Conservation (phyloP, 2,329 filamentous ascomycete species). For the Purpureocillium takamizusanense region DNA sequence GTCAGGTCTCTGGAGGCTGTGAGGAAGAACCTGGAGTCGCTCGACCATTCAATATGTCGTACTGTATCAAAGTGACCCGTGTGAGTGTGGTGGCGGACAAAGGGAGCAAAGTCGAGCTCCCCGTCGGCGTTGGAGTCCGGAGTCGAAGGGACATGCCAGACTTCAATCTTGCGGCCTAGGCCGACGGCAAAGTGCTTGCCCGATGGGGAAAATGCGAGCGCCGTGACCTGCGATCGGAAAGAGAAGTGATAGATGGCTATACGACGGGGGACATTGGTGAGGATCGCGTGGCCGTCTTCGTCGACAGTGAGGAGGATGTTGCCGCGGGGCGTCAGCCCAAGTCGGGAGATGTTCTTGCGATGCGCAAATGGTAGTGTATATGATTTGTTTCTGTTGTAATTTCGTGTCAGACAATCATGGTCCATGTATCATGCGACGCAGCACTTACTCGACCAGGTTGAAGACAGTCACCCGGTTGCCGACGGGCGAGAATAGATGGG, state of each 20-base stretch:
- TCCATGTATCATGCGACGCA: background rate
- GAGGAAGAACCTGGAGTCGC: conserved; percentile 90
- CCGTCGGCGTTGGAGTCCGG: conserved; percentile 71
- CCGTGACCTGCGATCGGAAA: conserved; percentile 75
- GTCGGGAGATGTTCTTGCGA: conserved; percentile 81
- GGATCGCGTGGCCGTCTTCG: conserved; percentile 85
- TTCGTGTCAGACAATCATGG: conserved; percentile 7
- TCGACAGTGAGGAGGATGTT: conserved; percentile 91
- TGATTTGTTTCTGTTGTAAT: conserved; percentile 63
- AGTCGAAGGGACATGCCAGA: conserved; percentile 92
- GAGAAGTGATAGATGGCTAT: conserved; percentile 91
- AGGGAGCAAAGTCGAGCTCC: conserved; percentile 89
- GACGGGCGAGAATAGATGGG: conserved; percentile 88
- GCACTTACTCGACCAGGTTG: conserved; percentile 79
- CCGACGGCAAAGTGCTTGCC: conserved; percentile 86
- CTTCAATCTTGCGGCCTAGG: conserved; percentile 78
- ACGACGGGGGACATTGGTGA: conserved; percentile 81
- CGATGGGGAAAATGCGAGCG: conserved; percentile 83
- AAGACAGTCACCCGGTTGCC: conserved; percentile 95
- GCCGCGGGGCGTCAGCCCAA: conserved; percentile 82
- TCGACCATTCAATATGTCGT: conserved; percentile 85
- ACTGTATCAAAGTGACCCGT: conserved; percentile 84
- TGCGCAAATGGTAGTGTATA: conserved; percentile 84
- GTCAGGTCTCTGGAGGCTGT: conserved; percentile 89
- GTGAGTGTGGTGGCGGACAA: conserved; percentile 79